phyloP scores from a whole-genome alignment of 1,139 yeast species.

The Hemisphaericaspora xylofermentans region DNA sequence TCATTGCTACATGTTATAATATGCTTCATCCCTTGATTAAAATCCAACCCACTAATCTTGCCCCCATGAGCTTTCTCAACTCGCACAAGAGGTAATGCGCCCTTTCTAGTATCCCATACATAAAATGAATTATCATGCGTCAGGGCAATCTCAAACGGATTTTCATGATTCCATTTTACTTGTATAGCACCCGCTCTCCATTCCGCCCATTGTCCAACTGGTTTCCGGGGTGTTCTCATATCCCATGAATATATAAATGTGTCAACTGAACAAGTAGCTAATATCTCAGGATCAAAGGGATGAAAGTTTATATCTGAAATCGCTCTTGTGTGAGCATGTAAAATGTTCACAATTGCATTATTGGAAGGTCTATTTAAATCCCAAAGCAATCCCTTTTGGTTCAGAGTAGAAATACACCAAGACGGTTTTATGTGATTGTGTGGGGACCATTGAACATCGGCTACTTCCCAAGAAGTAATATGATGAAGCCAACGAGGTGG shows the following conservation, averaged over 20 bases:
- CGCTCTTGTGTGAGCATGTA: conserved; percentile 90
- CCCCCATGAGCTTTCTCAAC: conserved; percentile 70
- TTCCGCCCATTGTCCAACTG: conserved; percentile 79
- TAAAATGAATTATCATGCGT: conserved; percentile 79
- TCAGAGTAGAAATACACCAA: conserved; percentile 92
- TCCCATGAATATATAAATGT: conserved; percentile 91
- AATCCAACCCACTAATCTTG: conserved; percentile 87
- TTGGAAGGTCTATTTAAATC: conserved; percentile 75
- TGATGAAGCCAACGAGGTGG: conserved; percentile 95
- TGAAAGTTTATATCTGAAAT: conserved; percentile 95
- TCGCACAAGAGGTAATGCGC: conserved; percentile 69
- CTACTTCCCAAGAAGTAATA: conserved; percentile 95
- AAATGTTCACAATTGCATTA: conserved; percentile 78
- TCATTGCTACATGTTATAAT: conserved; percentile 86
- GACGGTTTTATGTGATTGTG: conserved; percentile 72
- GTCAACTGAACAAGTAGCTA: conserved; percentile 93
- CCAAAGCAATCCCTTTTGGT: conserved; percentile 95
- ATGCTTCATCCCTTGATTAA: conserved; percentile 58
- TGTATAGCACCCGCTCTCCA: conserved; percentile 96
- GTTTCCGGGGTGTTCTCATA: conserved; percentile 70
- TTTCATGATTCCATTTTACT: conserved; percentile 85
- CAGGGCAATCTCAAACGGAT: conserved; percentile 77
- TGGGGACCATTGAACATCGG: conserved; percentile 98
- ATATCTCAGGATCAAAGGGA: conserved; percentile 79
- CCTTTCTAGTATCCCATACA: conserved; percentile 86